Evolutionary conservation across 2,329 filamentous ascomycete species (phyloP).

Genomic region (Colletotrichum karsti): DNA sequence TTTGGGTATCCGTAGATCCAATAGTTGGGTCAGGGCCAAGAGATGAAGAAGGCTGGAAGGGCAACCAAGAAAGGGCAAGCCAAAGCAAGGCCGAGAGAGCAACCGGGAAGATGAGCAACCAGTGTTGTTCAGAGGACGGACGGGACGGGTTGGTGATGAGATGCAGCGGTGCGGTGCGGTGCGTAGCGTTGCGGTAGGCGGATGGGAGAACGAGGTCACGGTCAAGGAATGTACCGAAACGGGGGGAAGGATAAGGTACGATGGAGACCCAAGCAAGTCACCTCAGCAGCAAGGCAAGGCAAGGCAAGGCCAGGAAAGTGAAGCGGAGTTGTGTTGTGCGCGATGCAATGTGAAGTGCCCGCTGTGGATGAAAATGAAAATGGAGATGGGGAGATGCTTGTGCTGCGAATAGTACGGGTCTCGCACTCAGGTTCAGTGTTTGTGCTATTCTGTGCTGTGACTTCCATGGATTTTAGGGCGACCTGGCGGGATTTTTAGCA

Average conservation of each 20-base stretch:
- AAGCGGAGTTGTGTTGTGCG: slow-evolving; percentile 21
- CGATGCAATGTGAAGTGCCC: slow-evolving; percentile 1
- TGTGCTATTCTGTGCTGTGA: background rate
- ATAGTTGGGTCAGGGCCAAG: background rate
- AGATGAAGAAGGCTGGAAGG: background rate
- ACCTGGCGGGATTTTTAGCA: slow-evolving; percentile 8
- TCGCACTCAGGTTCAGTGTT: background rate
- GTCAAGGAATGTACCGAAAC: slow-evolving; percentile 28
- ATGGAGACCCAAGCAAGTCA: slow-evolving; percentile 11
- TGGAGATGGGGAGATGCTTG: slow-evolving; percentile 1
- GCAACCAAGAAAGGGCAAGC: background rate
- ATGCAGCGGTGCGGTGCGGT: slow-evolving; percentile 24
- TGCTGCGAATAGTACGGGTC: background rate
- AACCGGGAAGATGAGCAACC: background rate
- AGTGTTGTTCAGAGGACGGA: too few species aligned
- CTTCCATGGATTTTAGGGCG: background rate
- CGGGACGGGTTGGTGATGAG: slow-evolving; percentile 15
- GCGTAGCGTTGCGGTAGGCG: background rate
- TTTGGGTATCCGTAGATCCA: background rate
- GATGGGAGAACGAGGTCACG: slow-evolving; percentile 13
- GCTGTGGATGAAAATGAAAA: background rate
- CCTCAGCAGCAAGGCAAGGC: background rate
- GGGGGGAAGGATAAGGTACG: slow-evolving; percentile 5
- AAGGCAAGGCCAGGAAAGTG: too few species aligned
- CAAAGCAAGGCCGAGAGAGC: background rate